phyloP scores from a whole-genome alignment of 768 basidiomycete genomes.

The Podaxis sp. region DNA sequence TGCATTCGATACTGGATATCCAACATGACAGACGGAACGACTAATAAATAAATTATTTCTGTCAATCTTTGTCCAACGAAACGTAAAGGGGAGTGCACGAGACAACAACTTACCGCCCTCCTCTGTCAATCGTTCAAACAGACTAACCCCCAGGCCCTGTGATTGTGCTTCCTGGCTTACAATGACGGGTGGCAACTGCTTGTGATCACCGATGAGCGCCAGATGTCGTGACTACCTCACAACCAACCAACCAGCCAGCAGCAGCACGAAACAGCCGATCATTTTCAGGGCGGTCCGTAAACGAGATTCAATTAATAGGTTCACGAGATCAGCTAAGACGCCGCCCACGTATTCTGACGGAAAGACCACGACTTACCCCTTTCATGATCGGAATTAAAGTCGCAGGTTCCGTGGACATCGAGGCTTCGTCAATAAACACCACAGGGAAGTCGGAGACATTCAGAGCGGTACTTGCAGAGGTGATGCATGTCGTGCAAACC shows the following conservation, averaged over 20 bases:
- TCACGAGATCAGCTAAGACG: not conserved
- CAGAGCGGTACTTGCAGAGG: constrained; percentile 61
- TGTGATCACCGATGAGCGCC: constrained; percentile 94
- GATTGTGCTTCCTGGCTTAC: constrained; percentile 68
- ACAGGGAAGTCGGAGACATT: constrained; percentile 84
- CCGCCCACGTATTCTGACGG: not conserved
- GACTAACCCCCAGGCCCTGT: constrained; percentile 70
- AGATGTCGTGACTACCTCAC: constrained; percentile 66
- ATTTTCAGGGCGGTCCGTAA: not conserved
- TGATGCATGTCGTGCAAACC: constrained; percentile 88
- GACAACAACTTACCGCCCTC: constrained; percentile 63
- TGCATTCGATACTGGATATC: constrained; percentile 98
- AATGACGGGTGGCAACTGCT: constrained; percentile 89
- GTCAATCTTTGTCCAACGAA: constrained; percentile 4
- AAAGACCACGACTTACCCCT: constrained; percentile 57
- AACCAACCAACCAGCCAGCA: constrained; percentile 9
- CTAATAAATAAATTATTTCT: constrained; percentile 28
- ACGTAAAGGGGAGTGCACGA: constrained; percentile 9
- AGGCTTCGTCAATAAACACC: constrained; percentile 92
- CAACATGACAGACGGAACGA: constrained; percentile 86
- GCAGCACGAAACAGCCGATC: not conserved
- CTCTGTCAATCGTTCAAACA: constrained; percentile 88
- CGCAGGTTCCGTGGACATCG: constrained; percentile 94
- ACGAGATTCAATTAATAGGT: not conserved
- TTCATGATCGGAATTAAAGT: constrained; percentile 91